A percentile compares a stretch with the other conserved stretches of the same genome.
Conservation (phyloP, 2,329 filamentous ascomycete genomes). For the Fusarium haematococcum region DNA sequence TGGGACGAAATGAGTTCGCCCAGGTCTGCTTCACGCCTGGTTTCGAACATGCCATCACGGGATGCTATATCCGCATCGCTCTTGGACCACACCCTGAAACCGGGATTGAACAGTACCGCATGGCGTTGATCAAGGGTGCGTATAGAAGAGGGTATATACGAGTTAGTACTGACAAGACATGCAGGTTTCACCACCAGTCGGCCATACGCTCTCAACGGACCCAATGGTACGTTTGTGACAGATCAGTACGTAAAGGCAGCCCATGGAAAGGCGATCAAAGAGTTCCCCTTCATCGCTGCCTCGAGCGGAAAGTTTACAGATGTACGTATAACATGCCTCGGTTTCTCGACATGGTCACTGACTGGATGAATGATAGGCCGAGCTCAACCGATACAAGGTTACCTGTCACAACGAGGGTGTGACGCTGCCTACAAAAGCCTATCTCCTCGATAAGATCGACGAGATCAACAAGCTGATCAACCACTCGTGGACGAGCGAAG, state of each 20-base stretch:
- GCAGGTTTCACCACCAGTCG: conserved; percentile 81
- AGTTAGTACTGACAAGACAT: conserved; percentile 36
- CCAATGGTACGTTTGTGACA: conserved; percentile 82
- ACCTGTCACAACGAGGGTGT: conserved; percentile 79
- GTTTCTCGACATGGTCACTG: neutral
- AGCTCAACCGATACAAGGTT: conserved; percentile 84
- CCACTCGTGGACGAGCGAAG: conserved; percentile 84
- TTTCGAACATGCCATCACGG: conserved; percentile 83
- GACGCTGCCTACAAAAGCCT: conserved; percentile 78
- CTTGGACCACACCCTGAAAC: conserved; percentile 81
- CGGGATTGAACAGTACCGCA: conserved; percentile 83
- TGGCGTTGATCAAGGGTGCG: conserved; percentile 87
- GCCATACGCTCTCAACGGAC: conserved; percentile 85
- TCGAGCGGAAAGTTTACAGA: conserved; percentile 90
- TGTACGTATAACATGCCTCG: conserved; percentile 57
- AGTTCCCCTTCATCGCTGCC: conserved; percentile 91
- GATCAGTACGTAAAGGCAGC: conserved; percentile 86
- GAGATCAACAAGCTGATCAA: conserved; percentile 85
- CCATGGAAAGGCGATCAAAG: conserved; percentile 84
- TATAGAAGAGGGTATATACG: neutral
- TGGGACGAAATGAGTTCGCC: conserved; percentile 88
- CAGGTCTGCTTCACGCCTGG: conserved; percentile 94
- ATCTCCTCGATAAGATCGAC: conserved; percentile 77
- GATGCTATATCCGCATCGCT: conserved; percentile 87
- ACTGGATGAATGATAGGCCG: conserved; percentile 64